Base-by-base conservation (phyloP, 768 basidiomycete species). In the Leccinum imitatum region DNA sequence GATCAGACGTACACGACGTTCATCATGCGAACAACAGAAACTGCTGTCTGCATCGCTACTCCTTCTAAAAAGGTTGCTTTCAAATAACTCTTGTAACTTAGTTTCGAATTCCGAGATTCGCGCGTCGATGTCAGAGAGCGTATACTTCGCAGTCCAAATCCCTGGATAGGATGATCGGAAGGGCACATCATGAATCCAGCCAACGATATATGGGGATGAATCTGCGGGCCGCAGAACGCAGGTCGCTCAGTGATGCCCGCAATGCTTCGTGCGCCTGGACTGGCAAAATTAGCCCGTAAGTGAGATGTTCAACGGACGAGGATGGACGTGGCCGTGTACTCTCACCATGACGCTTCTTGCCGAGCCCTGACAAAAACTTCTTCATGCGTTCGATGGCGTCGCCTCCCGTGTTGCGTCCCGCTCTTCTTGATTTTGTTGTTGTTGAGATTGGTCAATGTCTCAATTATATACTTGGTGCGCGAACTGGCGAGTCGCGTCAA, bases 381-480 rank as follows among this genome's bases (percentile, higher is more conserved):
- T 93, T 95, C 87, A 98, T 87, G 39, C 90, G 78, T 60, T 89
- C 87, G 6, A 91, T 86, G 3, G 91, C 84, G 52, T 93, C 90
- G 3, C 81, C 81, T 6, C 87, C 89, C 60, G 60, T 87, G 86
- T 60, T 88, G 86, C 1, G 84, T 82, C 1, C 77, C 84, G 6
- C 82, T 80, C 57, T 84, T 78, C 70, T 89, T 91, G 55, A 83
- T 66, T 71, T 91, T 95, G 76, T 95, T 96, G 70, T 94, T 96
- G 72, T 96, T 96, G 57, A 98, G 82, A 71, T 95, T 93, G 6
- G 82, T 84, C 31, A 99, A 79, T 0, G 93, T 95, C 75, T 98
- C 97, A 59, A 97, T 77, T 95, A 98, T 97, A 76, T 98, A 98
- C 17, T 86, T 85, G 11, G 93, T 90, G 47, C 97, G 89, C 5